phyloP scores from a whole-genome alignment of 2,329 filamentous ascomycete genomes.

The Alternaria arborescens region DNA sequence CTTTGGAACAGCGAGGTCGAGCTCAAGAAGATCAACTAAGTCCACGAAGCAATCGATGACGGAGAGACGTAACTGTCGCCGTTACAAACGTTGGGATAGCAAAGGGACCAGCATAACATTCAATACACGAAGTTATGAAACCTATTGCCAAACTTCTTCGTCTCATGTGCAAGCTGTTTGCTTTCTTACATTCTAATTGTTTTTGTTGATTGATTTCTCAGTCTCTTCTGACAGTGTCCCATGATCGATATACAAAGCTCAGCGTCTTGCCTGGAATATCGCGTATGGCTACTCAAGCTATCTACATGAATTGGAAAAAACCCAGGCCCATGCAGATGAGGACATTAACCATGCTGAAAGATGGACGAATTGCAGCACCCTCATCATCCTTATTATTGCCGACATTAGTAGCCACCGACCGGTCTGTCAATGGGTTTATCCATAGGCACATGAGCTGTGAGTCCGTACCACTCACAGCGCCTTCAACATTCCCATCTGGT shows the following conservation, averaged over 20 bases:
- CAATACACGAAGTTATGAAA: background rate
- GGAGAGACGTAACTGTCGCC: background rate
- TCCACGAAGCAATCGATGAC: background rate
- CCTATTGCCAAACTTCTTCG: background rate
- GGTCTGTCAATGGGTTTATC: background rate
- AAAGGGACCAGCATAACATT: background rate
- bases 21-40: slow-evolving; percentile 47
- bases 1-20: slow-evolving; percentile 37
- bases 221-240: background rate
- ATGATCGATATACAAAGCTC: background rate
- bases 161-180: background rate
- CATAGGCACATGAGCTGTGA: slow-evolving; percentile 1
- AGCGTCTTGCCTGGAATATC: background rate
- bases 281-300: background rate
- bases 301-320: background rate
- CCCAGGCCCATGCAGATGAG: background rate
- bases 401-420: background rate
- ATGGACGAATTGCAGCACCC: background rate
- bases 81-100: background rate
- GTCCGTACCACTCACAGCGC: background rate
- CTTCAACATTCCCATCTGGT: background rate
- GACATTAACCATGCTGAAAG: background rate
- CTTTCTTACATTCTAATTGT: background rate
- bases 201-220: background rate
- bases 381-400: background rate